Base-by-base conservation (phyloP, 192 early-diverging fungal species). In the Backusella sp. region DNA sequence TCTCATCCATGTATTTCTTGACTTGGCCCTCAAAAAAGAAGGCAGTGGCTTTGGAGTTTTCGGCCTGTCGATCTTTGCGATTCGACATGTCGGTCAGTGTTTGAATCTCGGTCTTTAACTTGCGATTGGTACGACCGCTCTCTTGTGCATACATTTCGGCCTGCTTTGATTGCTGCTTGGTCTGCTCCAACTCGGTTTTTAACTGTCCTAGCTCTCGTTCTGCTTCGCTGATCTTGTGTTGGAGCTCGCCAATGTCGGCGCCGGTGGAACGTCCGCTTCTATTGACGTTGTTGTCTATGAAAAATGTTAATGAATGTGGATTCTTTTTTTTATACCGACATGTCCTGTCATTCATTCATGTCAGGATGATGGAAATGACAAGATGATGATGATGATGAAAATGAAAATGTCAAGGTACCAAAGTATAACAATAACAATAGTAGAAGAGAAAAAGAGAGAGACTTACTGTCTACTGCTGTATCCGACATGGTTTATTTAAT, bases 11-110 rank as follows among this genome's bases (percentile, higher is more conserved):
- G 46, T 79, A 82, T 44, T 82, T 82, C 52, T 79, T 82, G 23
- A 82, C 67, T 19, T 82, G 81, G 7, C 81, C 77, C 39, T 82
- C 81, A 76, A 82, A 78, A 37, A 82, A 82, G 66, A 82, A 82
- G 3, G 81, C 77, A 7, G 81, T 82, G 15, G 81, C 81, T 70
- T 82, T 82, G 4, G 81, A 68, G 15, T 82, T 78, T 37, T 82
- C 81, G 14, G 77, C 77, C 44, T 82, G 81, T 6, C 81, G 77
- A 66, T 82, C 81, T 49, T 82, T 82, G n/a, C 81, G 77, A 30
- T 82, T 52, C 49, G 70, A 66, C 81, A 82, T 79, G 41, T 82
- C 81, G 4, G 76, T 82, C 2, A 82, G 53, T 0, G 81, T 82
- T 30, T 82, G 81, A 23, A 82, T 76, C 69, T 82, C 81, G 21